Percentiles rank a stretch among this genome's conserved stretches.
These are phyloP conservation scores for Dothistroma septosporum DNA, from an alignment of 2,329 filamentous ascomycete genomes.

Conservation along the genomic window DNA sequence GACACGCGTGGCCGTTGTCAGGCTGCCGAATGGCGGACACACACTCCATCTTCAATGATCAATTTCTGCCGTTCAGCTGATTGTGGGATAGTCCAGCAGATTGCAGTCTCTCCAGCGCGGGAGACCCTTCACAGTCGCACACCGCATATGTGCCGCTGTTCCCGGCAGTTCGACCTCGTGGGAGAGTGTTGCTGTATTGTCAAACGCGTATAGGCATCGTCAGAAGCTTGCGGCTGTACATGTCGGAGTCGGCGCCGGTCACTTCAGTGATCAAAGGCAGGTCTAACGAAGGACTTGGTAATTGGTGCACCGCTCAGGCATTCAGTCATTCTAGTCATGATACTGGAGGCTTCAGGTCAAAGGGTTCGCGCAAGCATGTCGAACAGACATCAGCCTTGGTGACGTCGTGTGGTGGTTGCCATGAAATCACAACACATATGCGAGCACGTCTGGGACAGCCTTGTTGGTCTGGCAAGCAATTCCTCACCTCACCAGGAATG, in stretches of 20 bases:
- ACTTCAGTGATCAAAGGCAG: neutral
- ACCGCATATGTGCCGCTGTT: neutral
- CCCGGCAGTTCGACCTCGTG: neutral
- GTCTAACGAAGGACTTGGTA: neutral
- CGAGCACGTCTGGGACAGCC: neutral
- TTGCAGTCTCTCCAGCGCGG: neutral
- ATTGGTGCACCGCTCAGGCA: neutral
- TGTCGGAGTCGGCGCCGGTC: neutral
- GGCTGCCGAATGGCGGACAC: neutral
- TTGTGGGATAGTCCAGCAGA: neutral
- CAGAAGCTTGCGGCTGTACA: neutral
- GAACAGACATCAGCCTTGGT: neutral
- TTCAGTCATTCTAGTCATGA: neutral
- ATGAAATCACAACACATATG: neutral
- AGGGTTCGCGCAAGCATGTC: neutral
- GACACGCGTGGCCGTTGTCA: neutral
- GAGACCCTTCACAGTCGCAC: neutral
- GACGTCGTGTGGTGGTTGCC: slow-evolving; percentile 2
- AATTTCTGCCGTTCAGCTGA: neutral
- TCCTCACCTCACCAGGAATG: neutral
- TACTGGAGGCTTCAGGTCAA: neutral
- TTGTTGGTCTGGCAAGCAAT: neutral
- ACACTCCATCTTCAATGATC: neutral
- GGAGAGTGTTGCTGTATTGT: neutral
- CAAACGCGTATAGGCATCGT: neutral